phyloP scores from a whole-genome alignment of 2,329 filamentous ascomycete genomes.

The Aspergillus alliaceus region DNA sequence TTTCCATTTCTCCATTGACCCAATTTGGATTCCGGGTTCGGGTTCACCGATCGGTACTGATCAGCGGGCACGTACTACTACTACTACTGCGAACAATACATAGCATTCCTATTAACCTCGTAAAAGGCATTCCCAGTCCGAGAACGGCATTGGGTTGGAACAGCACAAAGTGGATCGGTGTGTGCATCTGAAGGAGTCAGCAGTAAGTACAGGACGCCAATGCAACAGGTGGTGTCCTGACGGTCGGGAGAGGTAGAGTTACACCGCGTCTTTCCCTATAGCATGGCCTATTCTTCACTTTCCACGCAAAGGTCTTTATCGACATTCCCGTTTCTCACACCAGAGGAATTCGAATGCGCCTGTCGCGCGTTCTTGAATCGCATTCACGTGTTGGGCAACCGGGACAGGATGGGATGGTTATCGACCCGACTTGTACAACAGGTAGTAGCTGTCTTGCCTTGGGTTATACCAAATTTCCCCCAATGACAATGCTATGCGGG shows the following conservation, averaged over 20 bases:
- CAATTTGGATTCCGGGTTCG: not conserved
- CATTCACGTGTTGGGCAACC: conserved; percentile 55
- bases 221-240: conserved; percentile 9
- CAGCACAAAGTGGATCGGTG: conserved; percentile 9
- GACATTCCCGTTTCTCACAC: conserved; percentile 60
- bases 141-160: conserved; percentile 10
- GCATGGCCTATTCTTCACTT: conserved; percentile 11
- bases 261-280: conserved; percentile 20
- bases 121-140: not conserved
- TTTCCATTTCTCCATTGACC: not conserved
- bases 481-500: not conserved
- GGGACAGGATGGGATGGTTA: conserved; percentile 53
- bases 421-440: conserved; percentile 30
- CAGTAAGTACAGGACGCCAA: conserved; percentile 6
- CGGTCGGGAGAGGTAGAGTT: conserved; percentile 10
- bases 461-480: not conserved
- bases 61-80: not conserved
- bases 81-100: not conserved
- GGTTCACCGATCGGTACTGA: not conserved
- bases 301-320: conserved; percentile 18
- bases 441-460: conserved; percentile 21
- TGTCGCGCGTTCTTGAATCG: conserved; percentile 58
- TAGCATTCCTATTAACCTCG: not conserved
- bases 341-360: conserved; percentile 63
- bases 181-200: conserved; percentile 9